Base-by-base conservation (phyloP, 352 stramenopile genomes). In the Globisporangium recalcitrans region DNA sequence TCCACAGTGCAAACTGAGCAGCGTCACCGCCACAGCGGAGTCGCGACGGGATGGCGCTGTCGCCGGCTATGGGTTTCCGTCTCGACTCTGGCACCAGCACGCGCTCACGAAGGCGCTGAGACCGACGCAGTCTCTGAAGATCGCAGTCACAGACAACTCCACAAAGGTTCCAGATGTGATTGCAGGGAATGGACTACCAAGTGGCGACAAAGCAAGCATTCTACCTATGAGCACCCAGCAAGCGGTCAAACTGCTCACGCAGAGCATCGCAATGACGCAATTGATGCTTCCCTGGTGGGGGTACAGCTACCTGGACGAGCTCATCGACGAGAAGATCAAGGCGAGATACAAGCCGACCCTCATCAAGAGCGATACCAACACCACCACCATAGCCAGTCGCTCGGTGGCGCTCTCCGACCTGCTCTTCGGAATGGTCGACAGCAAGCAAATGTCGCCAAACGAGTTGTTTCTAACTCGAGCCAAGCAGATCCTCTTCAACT, bases 401-500 rank as follows among this genome's bases (percentile, higher is more conserved):
- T 32, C 13, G 14, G 47, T 29, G 4, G 3, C 8, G 14, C 13
- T 53, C 26, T 58, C 52, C 5, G 19, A 40, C 29, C 16, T 52
- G 9, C 22, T 61, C 27, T 51, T 52, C 16, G 13, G 6, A 11
- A 16, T 7, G 4, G 27, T 10, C 4, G 36, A n/a, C 10, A 57
- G 24, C 26, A 57, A 13, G 19, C 49, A 11, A 4, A 11, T 24
- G 24, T 13, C 48, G 14, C 7, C 48, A 0, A 14, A 1, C 2
- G 32, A 58, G 3, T 47, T 58, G 3, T 47, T 58, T 34, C 24
- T 64, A 10, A 32, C 14, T 11, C 34, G 21, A 14, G 47, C 34
- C 24, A 56, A 64, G 34, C 31, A 64, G 16, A 51, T 48, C n/a
- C 14, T 64, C 4, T 47, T 64, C 22, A 31, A 32, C 9, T 34